These are phyloP conservation scores for Coelastrella sp. DNA, from an alignment of 139 green algal species.

Conservation along the genomic window DNA sequence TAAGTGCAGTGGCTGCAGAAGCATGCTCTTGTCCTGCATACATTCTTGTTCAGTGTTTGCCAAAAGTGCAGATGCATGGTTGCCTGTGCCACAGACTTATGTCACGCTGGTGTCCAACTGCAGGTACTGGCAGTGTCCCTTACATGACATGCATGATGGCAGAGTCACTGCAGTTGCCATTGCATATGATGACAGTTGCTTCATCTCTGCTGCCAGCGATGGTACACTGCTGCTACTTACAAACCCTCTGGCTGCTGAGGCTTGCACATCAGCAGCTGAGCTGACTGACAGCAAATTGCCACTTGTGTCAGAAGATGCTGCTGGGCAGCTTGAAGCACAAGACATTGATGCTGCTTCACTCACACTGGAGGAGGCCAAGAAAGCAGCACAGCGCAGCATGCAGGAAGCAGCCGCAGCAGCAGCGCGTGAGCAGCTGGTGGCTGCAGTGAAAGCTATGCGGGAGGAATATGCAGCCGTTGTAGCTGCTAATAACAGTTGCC, in stretches of 20 bases:
- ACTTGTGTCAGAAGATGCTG: not conserved
- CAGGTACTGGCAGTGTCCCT: constrained; percentile 56
- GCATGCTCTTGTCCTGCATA: not conserved
- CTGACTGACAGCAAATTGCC: not conserved
- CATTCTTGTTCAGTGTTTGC: not conserved
- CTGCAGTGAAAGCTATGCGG: constrained; percentile 59
- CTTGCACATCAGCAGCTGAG: not conserved
- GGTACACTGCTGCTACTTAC: constrained; percentile 54
- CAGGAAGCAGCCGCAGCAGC: constrained; percentile 27
- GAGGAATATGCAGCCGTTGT: constrained; percentile 50
- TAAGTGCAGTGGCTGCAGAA: no score
- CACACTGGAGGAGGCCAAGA: constrained; percentile 82
- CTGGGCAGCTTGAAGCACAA: not conserved
- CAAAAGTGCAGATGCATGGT: not conserved
- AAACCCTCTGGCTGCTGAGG: constrained; percentile 6
- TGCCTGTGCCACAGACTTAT: no score
- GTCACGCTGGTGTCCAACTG: not conserved
- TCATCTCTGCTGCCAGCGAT: constrained; percentile 68
- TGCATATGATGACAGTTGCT: constrained; percentile 74
- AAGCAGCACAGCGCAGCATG: constrained; percentile 73
- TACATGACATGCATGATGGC: constrained; percentile 72
- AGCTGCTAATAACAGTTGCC: constrained; percentile 61
- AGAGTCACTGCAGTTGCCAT: constrained; percentile 58
- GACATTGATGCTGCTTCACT: constrained; percentile 1
- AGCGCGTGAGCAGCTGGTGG: constrained; percentile 57